Conservation (phyloP, 139 green algal species). For the Chlorella sp. region DNA sequence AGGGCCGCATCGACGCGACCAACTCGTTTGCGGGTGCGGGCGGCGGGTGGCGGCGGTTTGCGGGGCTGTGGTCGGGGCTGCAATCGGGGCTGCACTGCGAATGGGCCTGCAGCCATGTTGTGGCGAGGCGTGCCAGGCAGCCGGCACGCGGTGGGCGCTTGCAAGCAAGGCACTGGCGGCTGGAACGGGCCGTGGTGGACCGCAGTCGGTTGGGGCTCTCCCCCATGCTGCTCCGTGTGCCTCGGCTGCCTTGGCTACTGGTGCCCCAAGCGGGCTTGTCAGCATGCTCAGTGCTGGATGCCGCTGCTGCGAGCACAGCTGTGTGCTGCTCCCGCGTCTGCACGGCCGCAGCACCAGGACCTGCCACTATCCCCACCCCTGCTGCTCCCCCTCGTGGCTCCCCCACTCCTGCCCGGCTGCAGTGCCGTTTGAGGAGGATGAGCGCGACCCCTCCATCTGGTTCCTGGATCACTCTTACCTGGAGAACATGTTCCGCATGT, state of each 20-base stretch:
- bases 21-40: slow-evolving; percentile 96
- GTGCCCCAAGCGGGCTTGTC: no score
- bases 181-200: background rate
- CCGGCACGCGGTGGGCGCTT: background rate
- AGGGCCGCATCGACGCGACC: slow-evolving; percentile 93
- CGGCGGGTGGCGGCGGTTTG: background rate
- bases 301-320: no score
- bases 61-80: no score
- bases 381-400: background rate
- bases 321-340: no score
- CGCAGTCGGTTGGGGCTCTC: background rate
- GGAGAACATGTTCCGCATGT: slow-evolving; percentile 98
- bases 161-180: background rate
- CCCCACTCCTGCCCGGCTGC: slow-evolving; percentile 18
- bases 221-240: background rate
- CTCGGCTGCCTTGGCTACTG: background rate
- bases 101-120: no score
- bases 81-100: no score
- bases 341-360: no score
- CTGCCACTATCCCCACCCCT: no score
- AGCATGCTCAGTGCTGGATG: no score
- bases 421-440: slow-evolving; percentile 99
- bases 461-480: slow-evolving; percentile 99
- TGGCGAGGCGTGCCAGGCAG: background rate
- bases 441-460: slow-evolving; percentile 96